Evolutionary conservation across 1,284 basidiomycete genomes (phyloP).

Genomic region (Leccinum solheimii): DNA sequence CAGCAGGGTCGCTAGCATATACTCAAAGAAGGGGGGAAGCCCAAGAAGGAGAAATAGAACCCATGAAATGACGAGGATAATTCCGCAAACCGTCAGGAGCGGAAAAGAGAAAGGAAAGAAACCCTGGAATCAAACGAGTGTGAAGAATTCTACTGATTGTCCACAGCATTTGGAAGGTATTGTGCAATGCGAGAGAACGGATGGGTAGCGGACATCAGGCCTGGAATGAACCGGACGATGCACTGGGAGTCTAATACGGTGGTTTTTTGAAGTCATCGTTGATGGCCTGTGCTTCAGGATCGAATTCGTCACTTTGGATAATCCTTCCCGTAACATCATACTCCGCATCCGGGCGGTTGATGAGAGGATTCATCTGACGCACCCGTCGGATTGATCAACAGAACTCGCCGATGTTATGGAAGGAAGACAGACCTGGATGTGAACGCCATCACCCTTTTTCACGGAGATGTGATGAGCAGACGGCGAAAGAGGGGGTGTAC

Average conservation of each 20-base stretch:
- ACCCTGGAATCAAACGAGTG: neutral
- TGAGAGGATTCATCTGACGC: conserved; percentile 58
- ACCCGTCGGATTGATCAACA: neutral
- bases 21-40: neutral
- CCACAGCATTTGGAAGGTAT: neutral
- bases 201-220: neutral
- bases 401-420: neutral
- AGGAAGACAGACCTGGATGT: conserved; percentile 47
- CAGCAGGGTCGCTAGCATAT: neutral
- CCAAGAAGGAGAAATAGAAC: neutral
- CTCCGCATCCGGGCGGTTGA: conserved; percentile 44
- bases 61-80: neutral
- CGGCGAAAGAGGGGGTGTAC: conserved; percentile 30
- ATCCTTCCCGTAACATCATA: conserved; percentile 56
- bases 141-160: neutral
- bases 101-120: neutral
- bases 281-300: conserved; percentile 58
- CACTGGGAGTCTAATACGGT: conserved; percentile 42
- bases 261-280: conserved; percentile 63
- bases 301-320: conserved; percentile 43
- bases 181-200: neutral
- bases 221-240: neutral
- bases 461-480: conserved; percentile 35
- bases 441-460: conserved; percentile 43
- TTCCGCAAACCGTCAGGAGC: neutral